Conservation (phyloP, 331 rosid genomes). For the Erythrophleum ivorense region DNA sequence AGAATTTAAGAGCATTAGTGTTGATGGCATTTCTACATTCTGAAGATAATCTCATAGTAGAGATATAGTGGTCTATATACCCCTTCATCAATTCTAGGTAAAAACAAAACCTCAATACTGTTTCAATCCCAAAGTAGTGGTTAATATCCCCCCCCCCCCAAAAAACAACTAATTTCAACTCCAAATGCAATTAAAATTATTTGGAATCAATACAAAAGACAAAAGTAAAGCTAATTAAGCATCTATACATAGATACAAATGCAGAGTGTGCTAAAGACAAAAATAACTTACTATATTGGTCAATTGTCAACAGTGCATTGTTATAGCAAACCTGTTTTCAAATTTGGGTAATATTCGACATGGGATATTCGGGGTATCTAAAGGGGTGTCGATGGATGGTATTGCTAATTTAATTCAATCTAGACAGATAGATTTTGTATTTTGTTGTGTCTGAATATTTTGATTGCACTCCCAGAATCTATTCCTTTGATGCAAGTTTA, state of each 20-base stretch:
- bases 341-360: neutral
- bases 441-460: conserved; percentile 37
- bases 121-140: no score
- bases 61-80: no score
- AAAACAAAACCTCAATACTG: no score
- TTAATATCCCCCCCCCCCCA: no score
- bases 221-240: neutral
- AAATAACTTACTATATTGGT: neutral
- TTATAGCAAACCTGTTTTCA: neutral
- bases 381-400: neutral
- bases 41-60: no score
- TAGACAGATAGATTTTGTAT: conserved; percentile 18
- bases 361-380: conserved; percentile 39
- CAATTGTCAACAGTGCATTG: conserved; percentile 35
- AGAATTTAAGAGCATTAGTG: no score
- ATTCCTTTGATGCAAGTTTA: neutral
- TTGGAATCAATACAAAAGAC: neutral
- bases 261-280: neutral
- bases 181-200: neutral
- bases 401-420: conserved; percentile 2
- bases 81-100: no score
- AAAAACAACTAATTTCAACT: neutral
- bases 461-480: conserved; percentile 28
- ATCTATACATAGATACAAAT: no score
- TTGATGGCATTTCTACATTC: no score